Conservation (phyloP, 352 stramenopile species). For the Phytophthora hibernalis region DNA sequence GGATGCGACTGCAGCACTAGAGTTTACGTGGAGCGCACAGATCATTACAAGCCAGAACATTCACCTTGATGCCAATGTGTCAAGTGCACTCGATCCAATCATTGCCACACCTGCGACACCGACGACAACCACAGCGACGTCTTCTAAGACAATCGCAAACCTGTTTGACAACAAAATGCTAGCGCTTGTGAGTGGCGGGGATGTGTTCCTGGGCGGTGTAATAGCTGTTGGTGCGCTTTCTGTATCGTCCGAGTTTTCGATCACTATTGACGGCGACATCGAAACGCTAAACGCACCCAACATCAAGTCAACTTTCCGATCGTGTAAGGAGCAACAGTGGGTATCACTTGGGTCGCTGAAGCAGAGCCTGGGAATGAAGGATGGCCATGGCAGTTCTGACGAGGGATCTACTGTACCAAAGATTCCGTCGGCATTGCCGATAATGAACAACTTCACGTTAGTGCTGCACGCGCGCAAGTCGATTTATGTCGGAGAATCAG, state of each 20-base stretch:
- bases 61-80: constrained; percentile 61
- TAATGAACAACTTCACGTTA: constrained; percentile 68
- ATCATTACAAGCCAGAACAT: constrained; percentile 55
- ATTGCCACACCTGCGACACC: constrained; percentile 12
- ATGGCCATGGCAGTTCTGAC: constrained; percentile 5
- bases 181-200: constrained; percentile 54
- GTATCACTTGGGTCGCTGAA: constrained; percentile 23
- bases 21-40: constrained; percentile 50
- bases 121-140: constrained; percentile 8
- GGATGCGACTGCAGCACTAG: constrained; percentile 53
- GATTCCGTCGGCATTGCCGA: constrained; percentile 30
- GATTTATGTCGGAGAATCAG: constrained; percentile 56
- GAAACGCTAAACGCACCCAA: constrained; percentile 50
- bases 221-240: constrained; percentile 60
- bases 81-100: constrained; percentile 37
- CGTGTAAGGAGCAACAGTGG: constrained; percentile 58
- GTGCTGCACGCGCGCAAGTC: constrained; percentile 55
- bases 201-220: constrained; percentile 59
- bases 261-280: constrained; percentile 55
- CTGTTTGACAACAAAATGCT: constrained; percentile 45
- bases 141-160: constrained; percentile 7
- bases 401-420: constrained; percentile 19
- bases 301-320: constrained; percentile 53
- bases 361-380: constrained; percentile 18
- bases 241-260: constrained; percentile 57